Conservation (phyloP, 306 rosid species). For the Rubus parviflorus region DNA sequence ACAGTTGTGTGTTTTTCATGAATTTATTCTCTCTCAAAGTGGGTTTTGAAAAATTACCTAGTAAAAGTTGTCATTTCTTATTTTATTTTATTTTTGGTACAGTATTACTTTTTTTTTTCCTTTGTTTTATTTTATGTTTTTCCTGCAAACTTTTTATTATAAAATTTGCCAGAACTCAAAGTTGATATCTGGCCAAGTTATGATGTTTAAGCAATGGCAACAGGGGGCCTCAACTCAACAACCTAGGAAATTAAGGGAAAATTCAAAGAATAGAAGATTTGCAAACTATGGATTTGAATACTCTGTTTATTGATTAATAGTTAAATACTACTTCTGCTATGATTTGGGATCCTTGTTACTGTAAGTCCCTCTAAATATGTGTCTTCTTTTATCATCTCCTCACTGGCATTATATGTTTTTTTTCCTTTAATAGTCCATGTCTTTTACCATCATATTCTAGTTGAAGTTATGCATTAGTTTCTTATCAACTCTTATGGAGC, state of each 20-base stretch:
- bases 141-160: not conserved
- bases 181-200: conserved; percentile 1
- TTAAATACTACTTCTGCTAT: not conserved
- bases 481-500: conserved; percentile 9
- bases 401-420: not conserved
- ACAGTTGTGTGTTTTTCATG: not conserved
- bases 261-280: not conserved
- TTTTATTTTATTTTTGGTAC: not conserved
- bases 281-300: not conserved
- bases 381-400: not conserved
- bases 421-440: not conserved
- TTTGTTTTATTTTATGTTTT: not conserved
- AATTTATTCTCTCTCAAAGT: not conserved
- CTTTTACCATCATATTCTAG: not conserved
- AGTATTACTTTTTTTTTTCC: not conserved
- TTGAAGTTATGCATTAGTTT: not conserved
- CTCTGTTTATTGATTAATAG: not conserved
- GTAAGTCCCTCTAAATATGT: not conserved
- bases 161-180: not conserved
- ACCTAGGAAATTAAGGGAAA: not conserved
- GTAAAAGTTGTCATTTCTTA: no score
- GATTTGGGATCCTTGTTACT: not conserved
- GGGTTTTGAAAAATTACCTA: no score
- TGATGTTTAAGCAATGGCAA: not conserved
- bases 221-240: not conserved